Evolutionary conservation across 1,284 basidiomycete species (phyloP), one percentile per base, ranked within the genome.

Genomic region (Tilletia walkeri): DNA sequence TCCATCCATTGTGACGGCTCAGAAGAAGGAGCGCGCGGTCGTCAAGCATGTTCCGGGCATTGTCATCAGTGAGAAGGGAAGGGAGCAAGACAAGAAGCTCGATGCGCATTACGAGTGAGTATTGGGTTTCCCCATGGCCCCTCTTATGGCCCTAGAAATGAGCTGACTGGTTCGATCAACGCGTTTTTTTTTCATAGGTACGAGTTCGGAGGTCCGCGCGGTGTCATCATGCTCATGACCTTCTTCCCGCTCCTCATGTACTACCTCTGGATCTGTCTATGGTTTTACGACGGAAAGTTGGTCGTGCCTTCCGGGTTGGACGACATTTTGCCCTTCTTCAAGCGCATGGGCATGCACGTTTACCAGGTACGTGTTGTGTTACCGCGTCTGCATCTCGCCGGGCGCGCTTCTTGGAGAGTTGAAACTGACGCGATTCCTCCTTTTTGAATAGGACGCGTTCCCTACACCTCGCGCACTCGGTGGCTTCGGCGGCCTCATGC

Each of bases 181-280:
- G 41, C 41, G 41, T 45, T 14, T 1, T 14, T 45, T 45, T 14
- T 45, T 12, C 65, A 30, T 30, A 93, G 91, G 50, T 96, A 92
- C 86, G 95, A 99, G 85, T 99, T 99, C 80, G 96, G 95, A 76
- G 95, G 95, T 7, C 95, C 95, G 56, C 87, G 88, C 85, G 95
- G 96, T 65, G 93, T 95, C 54, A 85, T 90, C 10, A 91, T 91
- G 39, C 98, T 99, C 87, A 99, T 99, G 92, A 87, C 90, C 39
- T 90, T 92, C 67, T 99, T 99, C 85, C 95, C 95, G 0, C 84
- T 90, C 49, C 87, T 93, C 74, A 93, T 94, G 95, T 98, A 98
- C 86, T 99, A 99, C 86, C 89, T 99, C 76, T 98, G 94, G 93
- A 93, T 94, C 77, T 99, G 96, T 71, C 88, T 98, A 50, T 94